These are phyloP conservation scores for Ganoderma multipileum DNA, from an alignment of 1,284 basidiomycete species.

Conservation along the genomic window DNA sequence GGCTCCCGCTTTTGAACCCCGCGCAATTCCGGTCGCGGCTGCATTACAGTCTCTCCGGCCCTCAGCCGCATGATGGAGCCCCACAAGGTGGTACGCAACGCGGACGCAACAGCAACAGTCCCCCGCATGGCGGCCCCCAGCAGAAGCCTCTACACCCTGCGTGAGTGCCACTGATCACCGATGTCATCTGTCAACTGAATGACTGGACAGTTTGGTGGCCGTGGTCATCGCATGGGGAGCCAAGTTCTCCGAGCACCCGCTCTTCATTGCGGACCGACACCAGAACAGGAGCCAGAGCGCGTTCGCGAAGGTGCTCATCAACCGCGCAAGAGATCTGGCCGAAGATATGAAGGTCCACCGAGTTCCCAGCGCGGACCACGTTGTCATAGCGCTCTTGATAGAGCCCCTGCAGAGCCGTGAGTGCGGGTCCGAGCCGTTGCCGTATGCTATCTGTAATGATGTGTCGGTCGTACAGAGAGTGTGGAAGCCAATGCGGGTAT, in stretches of 20 bases:
- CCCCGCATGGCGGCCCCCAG: conserved; percentile 23
- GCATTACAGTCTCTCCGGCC: conserved; percentile 54
- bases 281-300: conserved; percentile 76
- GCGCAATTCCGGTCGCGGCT: conserved; percentile 74
- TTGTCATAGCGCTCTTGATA: conserved; percentile 77
- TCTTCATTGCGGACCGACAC: conserved; percentile 79
- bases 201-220: conserved; percentile 59
- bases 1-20: conserved; percentile 83
- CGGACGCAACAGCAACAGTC: conserved; percentile 28
- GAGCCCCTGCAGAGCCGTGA: conserved; percentile 84
- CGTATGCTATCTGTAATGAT: conserved; percentile 16
- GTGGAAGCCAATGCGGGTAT: conserved; percentile 69
- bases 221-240: conserved; percentile 93
- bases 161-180: conserved; percentile 21
- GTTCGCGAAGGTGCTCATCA: conserved; percentile 79
- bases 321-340: conserved; percentile 82
- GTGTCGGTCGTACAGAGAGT: conserved; percentile 56
- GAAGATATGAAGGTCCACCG: conserved; percentile 88
- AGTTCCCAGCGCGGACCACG: conserved; percentile 80
- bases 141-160: conserved; percentile 35
- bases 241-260: conserved; percentile 88
- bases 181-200: background rate
- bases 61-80: conserved; percentile 25
- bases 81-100: conserved; percentile 24
- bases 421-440: conserved; percentile 40